A percentile compares a stretch with the other conserved stretches of the same genome.
These are phyloP conservation scores for Moniliophthora roreri DNA, from an alignment of 1,284 basidiomycete species.

Conservation along the genomic window DNA sequence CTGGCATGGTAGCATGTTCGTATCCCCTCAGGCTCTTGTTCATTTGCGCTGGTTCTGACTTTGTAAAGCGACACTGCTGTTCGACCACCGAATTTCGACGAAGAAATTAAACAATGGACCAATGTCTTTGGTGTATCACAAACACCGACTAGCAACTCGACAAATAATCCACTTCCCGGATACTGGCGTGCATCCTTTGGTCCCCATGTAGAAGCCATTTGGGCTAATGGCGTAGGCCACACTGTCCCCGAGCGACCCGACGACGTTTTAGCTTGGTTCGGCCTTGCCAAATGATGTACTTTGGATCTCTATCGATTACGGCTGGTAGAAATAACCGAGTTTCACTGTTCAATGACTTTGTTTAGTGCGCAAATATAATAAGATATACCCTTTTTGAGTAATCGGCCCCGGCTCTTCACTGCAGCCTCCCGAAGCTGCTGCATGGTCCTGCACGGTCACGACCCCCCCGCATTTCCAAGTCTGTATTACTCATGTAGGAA, in stretches of 20 bases:
- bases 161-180: conserved; percentile 2
- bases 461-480: too few species aligned
- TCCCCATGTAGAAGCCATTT: conserved; percentile 8
- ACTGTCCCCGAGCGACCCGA: conserved; percentile 16
- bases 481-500: too few species aligned
- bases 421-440: too few species aligned
- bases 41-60: not conserved
- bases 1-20: conserved; percentile 54
- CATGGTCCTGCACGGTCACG: too few species aligned
- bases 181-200: conserved; percentile 10
- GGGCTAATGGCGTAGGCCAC: conserved; percentile 11
- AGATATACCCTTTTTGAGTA: too few species aligned
- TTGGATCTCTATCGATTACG: too few species aligned
- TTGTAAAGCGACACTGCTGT: conserved; percentile 52
- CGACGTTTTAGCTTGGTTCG: conserved; percentile 16
- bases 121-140: conserved; percentile 30
- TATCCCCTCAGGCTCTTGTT: conserved; percentile 10
- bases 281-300: conserved; percentile 3
- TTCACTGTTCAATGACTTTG: too few species aligned
- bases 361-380: too few species aligned
- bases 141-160: conserved; percentile 21
- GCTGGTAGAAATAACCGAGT: too few species aligned
- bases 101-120: conserved; percentile 40
- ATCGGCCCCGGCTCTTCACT: too few species aligned
- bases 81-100: conserved; percentile 48